Evolutionary conservation across 1,284 basidiomycete species (phyloP), one percentile per base, ranked within the genome.

Genomic region (Chondrostereum purpureum): DNA sequence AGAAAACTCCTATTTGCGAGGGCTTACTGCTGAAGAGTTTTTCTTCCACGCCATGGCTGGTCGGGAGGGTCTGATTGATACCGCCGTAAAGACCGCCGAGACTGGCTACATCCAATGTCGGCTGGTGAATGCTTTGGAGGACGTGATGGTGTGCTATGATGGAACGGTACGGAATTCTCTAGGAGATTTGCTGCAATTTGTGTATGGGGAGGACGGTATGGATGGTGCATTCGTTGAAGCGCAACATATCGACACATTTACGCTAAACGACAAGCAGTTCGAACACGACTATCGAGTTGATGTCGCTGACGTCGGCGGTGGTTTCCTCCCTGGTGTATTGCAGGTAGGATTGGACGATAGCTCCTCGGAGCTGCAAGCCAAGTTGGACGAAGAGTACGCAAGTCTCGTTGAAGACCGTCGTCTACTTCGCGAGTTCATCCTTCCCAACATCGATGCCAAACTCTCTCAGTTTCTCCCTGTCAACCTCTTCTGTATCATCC

Each of bases 31-130:
- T 0, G 94, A 98, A 57, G 96, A 99, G 62, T 99, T 94, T 77
- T 99, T 99, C 78, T 99, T 99, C 83, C 96, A 99, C 69, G 96
- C 96, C 46, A 99, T 99, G 96, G 95, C 95, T 58, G 96, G 96
- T 71, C 88, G 96, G 59, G 96, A 99, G 66, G 96, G 96, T 77
- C 70, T 99, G 44, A 98, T 99, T 58, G 96, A 99, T 77, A 99
- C 96, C 2, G 96, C 96, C 21, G 94, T 99, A 67, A 99, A 99
- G 73, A 99, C 96, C 5, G 96, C 96, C 40, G 96, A 99, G 69
- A 99, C 96, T 0, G 96, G 96, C 57, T 99, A 99, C 65, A 99
- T 99, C 57, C 96, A 99, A 65, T 89, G 95, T 59, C 89, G 95
- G 53, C 73, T 99, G 51, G 94, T 99, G 58, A 99, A 99, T 70